These are phyloP conservation scores for Trichophyton simii DNA, from an alignment of 2,329 filamentous ascomycete species.

Conservation along the genomic window DNA sequence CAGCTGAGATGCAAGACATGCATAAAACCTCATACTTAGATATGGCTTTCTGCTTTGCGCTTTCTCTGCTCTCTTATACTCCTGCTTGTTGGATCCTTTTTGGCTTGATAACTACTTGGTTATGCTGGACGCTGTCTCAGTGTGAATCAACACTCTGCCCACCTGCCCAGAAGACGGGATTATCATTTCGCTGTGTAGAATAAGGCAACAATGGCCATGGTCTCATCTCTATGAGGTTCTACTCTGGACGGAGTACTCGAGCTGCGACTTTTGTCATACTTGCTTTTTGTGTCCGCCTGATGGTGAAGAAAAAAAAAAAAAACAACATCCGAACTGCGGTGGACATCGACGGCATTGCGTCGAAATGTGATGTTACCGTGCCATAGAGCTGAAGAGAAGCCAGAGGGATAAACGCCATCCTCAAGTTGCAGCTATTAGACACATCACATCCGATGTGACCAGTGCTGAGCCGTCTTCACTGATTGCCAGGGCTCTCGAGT, in stretches of 20 bases:
- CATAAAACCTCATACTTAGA: background rate
- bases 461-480: background rate
- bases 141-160: background rate
- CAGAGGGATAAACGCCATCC: background rate
- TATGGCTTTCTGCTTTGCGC: background rate
- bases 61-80: background rate
- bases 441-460: background rate
- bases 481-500: background rate
- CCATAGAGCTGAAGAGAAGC: background rate
- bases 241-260: background rate
- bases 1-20: constrained; percentile 1
- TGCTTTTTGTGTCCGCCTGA: constrained; percentile 3
- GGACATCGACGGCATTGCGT: background rate
- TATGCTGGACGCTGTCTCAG: background rate
- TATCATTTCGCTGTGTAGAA: background rate
- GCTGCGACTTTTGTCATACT: background rate
- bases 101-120: background rate
- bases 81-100: background rate
- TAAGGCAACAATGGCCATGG: background rate
- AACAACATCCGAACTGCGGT: background rate
- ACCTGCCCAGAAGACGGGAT: background rate
- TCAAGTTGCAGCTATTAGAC: background rate
- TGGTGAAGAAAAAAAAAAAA: background rate
- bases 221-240: background rate
- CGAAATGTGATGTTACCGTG: background rate